Percentiles rank a stretch among this genome's conserved stretches.
Conservation (phyloP, 768 basidiomycete species). For the Polyporus arcularius region DNA sequence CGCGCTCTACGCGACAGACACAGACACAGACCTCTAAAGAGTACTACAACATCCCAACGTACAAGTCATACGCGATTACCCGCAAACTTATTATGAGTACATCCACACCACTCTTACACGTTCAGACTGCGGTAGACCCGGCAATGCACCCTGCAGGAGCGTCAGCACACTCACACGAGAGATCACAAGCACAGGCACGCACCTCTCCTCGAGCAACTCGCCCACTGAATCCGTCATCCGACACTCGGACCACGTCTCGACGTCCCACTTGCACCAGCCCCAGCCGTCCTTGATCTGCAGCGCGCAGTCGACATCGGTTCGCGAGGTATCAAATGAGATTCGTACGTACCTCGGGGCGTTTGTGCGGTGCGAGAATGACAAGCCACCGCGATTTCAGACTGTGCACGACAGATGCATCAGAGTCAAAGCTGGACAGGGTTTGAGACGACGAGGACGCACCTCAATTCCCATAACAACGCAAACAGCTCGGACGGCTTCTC, state of each 20-base stretch:
- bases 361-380: conserved; percentile 71
- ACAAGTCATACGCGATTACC: too few species aligned
- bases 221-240: conserved; percentile 42
- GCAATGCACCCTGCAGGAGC: conserved; percentile 46
- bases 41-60: too few species aligned
- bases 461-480: conserved; percentile 63
- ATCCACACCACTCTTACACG: neutral
- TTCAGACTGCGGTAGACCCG: conserved; percentile 52
- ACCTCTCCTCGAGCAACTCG: conserved; percentile 54
- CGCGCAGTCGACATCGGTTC: neutral
- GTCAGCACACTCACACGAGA: neutral
- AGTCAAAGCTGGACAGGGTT: too few species aligned
- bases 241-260: conserved; percentile 46
- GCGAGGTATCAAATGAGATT: neutral
- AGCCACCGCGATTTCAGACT: conserved; percentile 65
- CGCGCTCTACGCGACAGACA: too few species aligned
- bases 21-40: too few species aligned
- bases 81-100: too few species aligned
- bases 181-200: conserved; percentile 3
- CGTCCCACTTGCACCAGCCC: conserved; percentile 68
- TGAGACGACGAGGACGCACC: conserved; percentile 12
- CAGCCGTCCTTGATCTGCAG: conserved; percentile 63
- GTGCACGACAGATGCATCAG: neutral
- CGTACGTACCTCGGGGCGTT: conserved; percentile 64
- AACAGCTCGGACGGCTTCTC: conserved; percentile 63